These are phyloP conservation scores for Forsythia suspensa DNA, from an alignment of 257 asterid genomes.

Conservation along the genomic window DNA sequence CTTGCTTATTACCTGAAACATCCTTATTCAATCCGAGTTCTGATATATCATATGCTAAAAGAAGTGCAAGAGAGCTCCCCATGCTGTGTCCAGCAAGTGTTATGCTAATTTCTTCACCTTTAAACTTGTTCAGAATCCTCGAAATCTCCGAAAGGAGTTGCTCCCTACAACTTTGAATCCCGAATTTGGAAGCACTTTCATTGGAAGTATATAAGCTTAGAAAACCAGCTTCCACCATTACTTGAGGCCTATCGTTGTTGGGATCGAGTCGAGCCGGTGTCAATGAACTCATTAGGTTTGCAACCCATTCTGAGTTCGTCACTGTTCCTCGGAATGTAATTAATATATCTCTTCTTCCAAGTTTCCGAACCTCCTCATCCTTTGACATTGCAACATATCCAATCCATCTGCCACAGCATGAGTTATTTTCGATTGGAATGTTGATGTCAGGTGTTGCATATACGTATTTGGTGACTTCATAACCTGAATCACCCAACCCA, in stretches of 20 bases:
- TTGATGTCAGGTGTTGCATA: slow-evolving; percentile 55
- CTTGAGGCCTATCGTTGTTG: slow-evolving; percentile 41
- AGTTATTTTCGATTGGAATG: slow-evolving; percentile 30
- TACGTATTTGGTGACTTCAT: slow-evolving; percentile 57
- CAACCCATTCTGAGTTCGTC: slow-evolving; percentile 59
- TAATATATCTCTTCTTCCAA: slow-evolving; percentile 62
- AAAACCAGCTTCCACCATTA: slow-evolving; percentile 65
- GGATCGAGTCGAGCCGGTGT: slow-evolving; percentile 61
- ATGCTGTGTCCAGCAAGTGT: slow-evolving; percentile 68
- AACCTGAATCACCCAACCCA: slow-evolving; percentile 50
- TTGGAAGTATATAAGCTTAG: slow-evolving; percentile 52
- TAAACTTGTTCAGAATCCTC: slow-evolving; percentile 35
- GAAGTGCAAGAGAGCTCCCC: slow-evolving; percentile 68
- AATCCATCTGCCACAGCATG: slow-evolving; percentile 45
- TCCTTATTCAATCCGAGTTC: slow-evolving; percentile 52
- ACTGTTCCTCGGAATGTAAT: slow-evolving; percentile 63
- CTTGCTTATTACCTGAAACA: neutral
- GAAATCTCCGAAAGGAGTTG: slow-evolving; percentile 66
- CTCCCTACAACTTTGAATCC: slow-evolving; percentile 61
- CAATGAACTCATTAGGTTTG: slow-evolving; percentile 61
- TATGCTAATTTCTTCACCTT: slow-evolving; percentile 52
- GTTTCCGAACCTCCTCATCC: slow-evolving; percentile 27
- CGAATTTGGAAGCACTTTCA: slow-evolving; percentile 40
- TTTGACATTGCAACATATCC: slow-evolving; percentile 56
- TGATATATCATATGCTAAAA: slow-evolving; percentile 55